A percentile compares a stretch with the other conserved stretches of the same genome.
Conservation (phyloP, 495 filamentous ascomycete genomes). For the Aspergillus sclerotiicarbonarius region DNA sequence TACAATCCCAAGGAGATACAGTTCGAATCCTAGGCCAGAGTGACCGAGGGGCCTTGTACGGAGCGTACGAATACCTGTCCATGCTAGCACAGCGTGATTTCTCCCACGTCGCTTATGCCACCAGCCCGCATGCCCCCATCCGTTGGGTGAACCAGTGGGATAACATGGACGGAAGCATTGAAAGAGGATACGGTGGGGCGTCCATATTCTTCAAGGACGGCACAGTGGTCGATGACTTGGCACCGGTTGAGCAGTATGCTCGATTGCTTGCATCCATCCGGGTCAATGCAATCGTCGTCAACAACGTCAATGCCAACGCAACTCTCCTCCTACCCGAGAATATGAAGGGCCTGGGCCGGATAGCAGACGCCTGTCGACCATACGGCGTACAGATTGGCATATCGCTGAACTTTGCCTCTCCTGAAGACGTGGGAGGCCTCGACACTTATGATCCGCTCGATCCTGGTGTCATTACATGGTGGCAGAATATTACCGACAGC, state of each 20-base stretch:
- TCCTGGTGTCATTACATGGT: slow-evolving; percentile 56
- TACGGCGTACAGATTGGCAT: slow-evolving; percentile 66
- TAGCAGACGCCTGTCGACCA: slow-evolving; percentile 64
- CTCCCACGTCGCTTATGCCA: slow-evolving; percentile 48
- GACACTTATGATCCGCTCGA: slow-evolving; percentile 66
- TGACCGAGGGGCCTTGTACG: slow-evolving; percentile 66
- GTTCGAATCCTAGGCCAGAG: slow-evolving; percentile 66
- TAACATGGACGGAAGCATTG: slow-evolving; percentile 68
- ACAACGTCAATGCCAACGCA: slow-evolving; percentile 72
- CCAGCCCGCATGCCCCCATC: slow-evolving; percentile 60
- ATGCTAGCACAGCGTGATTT: slow-evolving; percentile 61
- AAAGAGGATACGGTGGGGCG: slow-evolving; percentile 65
- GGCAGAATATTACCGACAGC: slow-evolving; percentile 55
- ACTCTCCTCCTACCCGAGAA: slow-evolving; percentile 53
- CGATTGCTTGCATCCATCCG: slow-evolving; percentile 66
- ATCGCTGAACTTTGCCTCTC: slow-evolving; percentile 67
- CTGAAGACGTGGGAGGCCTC: slow-evolving; percentile 54
- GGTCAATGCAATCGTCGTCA: slow-evolving; percentile 65
- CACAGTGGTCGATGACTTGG: slow-evolving; percentile 52
- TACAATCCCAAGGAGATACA: slow-evolving; percentile 41
- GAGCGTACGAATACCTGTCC: slow-evolving; percentile 66
- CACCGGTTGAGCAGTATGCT: slow-evolving; percentile 60
- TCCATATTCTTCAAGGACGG: slow-evolving; percentile 68
- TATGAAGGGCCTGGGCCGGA: slow-evolving; percentile 57
- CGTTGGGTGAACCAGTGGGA: slow-evolving; percentile 76